Conservation (phyloP, 148 eudicot species). For the Simmondsia chinensis region DNA sequence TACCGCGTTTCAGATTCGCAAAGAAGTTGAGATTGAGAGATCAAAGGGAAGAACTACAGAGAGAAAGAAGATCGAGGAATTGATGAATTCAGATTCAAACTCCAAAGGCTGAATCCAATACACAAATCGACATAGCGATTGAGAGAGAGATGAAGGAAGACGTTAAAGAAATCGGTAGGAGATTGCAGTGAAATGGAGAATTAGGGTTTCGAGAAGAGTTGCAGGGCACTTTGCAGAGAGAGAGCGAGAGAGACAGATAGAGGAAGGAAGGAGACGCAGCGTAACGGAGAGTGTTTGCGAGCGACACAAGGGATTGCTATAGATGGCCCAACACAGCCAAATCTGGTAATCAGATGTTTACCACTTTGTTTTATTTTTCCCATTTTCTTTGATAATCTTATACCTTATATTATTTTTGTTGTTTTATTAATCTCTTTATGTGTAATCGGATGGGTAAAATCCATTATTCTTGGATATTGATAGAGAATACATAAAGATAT, state of each 20-base stretch:
- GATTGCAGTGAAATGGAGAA: conserved; percentile 7
- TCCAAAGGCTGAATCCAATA: too few relatives aligned
- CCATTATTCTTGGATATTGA: too few relatives aligned
- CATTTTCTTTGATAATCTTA: not conserved
- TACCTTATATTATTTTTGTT: too few relatives aligned
- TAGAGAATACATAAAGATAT: too few relatives aligned
- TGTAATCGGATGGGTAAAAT: not conserved
- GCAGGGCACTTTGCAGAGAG: conserved; percentile 9
- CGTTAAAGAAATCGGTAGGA: not conserved
- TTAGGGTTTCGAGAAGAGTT: conserved; percentile 36
- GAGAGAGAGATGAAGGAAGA: conserved; percentile 3
- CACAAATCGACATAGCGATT: too few relatives aligned
- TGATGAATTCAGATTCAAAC: too few relatives aligned
- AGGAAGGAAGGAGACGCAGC: not conserved
- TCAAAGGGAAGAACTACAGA: not conserved
- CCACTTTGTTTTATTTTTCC: not conserved
- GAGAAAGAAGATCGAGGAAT: too few relatives aligned
- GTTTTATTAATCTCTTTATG: not conserved
- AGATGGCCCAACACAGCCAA: conserved; percentile 40
- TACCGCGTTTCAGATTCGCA: conserved; percentile 8
- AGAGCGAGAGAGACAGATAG: not conserved
- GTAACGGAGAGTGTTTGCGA: conserved; percentile 2
- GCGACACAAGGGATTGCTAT: too few relatives aligned
- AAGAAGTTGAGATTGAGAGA: not conserved
- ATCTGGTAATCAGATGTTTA: conserved; percentile 9